Conservation (phyloP, 495 filamentous ascomycete genomes). For the Annulohypoxylon moriforme region DNA sequence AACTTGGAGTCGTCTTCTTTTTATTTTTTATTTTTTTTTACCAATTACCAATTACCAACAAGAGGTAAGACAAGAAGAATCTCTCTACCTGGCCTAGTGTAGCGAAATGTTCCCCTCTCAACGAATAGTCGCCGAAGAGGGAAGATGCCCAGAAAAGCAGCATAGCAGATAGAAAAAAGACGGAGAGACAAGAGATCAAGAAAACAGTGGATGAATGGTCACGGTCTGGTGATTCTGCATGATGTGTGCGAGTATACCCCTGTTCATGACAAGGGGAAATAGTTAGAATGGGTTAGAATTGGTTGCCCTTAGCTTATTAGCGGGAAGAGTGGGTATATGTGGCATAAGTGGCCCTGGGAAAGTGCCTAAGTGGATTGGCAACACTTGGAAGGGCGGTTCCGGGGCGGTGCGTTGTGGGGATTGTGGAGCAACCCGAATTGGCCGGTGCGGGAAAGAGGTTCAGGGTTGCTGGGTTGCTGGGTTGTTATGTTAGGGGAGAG, state of each 20-base stretch:
- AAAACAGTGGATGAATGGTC: constrained; percentile 34
- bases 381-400: constrained; percentile 34
- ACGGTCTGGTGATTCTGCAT: constrained; percentile 44
- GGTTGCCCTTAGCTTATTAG: constrained; percentile 41
- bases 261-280: constrained; percentile 30
- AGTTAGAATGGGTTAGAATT: constrained; percentile 23
- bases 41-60: neutral
- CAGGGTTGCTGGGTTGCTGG: too few species aligned
- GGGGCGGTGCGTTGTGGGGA: constrained; percentile 41
- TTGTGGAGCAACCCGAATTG: constrained; percentile 36
- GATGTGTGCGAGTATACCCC: constrained; percentile 39
- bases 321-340: constrained; percentile 32
- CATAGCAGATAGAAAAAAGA: constrained; percentile 5
- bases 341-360: neutral
- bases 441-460: constrained; percentile 37
- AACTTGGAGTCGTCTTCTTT: neutral
- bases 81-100: neutral
- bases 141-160: neutral
- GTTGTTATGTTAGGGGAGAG: constrained; percentile 34
- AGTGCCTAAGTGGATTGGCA: neutral
- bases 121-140: neutral
- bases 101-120: neutral
- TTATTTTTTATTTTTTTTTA: neutral
- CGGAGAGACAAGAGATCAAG: constrained; percentile 24
- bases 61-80: neutral